Base-by-base conservation (phyloP, 2,329 filamentous ascomycete species). In the Paramyrothecium roridum region DNA sequence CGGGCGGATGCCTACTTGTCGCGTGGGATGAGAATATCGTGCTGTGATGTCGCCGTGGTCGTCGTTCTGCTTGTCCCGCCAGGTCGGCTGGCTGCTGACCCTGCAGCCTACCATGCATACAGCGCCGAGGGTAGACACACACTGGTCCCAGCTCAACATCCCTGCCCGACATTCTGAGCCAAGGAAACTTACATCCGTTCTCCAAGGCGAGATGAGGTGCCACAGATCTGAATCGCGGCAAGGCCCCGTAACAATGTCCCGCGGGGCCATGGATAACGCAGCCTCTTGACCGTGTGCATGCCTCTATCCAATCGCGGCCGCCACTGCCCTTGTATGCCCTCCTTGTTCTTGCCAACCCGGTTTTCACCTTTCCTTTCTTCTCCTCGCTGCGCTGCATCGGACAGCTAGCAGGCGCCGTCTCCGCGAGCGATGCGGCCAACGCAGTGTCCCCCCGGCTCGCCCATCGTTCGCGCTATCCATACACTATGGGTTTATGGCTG, bases 171-270 rank as follows among this genome's bases (percentile, higher is more conserved):
- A 30, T 30, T 30, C 26, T 30, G 26, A 30, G 26, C 26, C 26
- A 30, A 30, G 26, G 26, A 30, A 30, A 30, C 26, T 30, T 30
- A 30, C 26, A 30, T 30, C 26, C 26, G 26, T 52, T 55, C 43
- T 40, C 58, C 53, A 64, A 69, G 66, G 65, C 69, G 65, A 73
- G 70, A 73, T 73, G 70, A 69, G 61, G 72, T 73, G 59, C 63
- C 68, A 74, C 72, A 73, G 70, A 74, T 73, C 70, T 73, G 67
- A 64, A 55, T 53, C 59, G 59, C 61, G 60, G 57, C 57, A 43
- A 43, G 37, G 53, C 62, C 63, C 64, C 64, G 64, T 62, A 66
- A 65, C 67, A 68, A 70, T 70, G 63, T 65, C 67, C 66, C 67
- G 67, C 65, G 59, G 57, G 61, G 60, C 37, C 37, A 43, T 4